Percentiles rank a stretch among this genome's conserved stretches.
Evolutionary conservation across 1,139 yeast genomes (phyloP).

Genomic region (Petasospora rhodanensis): DNA sequence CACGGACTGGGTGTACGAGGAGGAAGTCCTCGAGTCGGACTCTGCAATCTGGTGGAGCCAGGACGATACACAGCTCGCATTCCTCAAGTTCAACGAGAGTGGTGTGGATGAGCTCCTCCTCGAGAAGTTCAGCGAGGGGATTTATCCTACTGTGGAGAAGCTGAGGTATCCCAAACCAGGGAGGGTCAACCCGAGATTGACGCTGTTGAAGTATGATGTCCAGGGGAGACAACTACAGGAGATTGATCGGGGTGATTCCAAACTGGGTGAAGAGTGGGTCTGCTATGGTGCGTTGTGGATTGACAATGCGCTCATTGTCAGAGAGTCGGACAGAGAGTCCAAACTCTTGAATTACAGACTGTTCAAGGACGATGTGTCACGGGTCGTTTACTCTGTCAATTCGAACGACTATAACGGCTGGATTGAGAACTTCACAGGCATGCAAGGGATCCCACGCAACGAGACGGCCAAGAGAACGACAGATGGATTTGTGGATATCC

Average conservation of each 20-base stretch:
- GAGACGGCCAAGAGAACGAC: constrained; percentile 31
- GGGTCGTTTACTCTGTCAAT: constrained; percentile 33
- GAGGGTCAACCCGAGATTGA: constrained; percentile 58
- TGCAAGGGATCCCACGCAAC: constrained; percentile 28
- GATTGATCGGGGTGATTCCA: constrained; percentile 21
- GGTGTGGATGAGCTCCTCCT: constrained; percentile 60
- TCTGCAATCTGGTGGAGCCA: constrained; percentile 87
- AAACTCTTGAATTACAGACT: constrained; percentile 48
- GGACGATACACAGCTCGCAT: constrained; percentile 60
- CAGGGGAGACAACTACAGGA: constrained; percentile 27
- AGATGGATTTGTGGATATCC: constrained; percentile 68
- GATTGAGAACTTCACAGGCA: constrained; percentile 35
- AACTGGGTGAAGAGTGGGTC: constrained; percentile 39
- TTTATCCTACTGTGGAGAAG: constrained; percentile 50
- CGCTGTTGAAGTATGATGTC: constrained; percentile 43
- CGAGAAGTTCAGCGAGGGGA: constrained; percentile 53
- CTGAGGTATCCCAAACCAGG: constrained; percentile 94
- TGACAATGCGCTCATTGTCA: constrained; percentile 51
- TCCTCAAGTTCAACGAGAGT: constrained; percentile 66
- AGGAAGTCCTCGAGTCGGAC: constrained; percentile 69
- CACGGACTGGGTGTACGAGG: constrained; percentile 97
- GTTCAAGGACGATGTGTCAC: constrained; percentile 35
- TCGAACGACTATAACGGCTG: constrained; percentile 50
- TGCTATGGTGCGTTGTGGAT: constrained; percentile 76
- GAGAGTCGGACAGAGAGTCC: constrained; percentile 71